Base-by-base conservation (phyloP, 805 yeast species). In the Schwanniomyces vanrijiae region DNA sequence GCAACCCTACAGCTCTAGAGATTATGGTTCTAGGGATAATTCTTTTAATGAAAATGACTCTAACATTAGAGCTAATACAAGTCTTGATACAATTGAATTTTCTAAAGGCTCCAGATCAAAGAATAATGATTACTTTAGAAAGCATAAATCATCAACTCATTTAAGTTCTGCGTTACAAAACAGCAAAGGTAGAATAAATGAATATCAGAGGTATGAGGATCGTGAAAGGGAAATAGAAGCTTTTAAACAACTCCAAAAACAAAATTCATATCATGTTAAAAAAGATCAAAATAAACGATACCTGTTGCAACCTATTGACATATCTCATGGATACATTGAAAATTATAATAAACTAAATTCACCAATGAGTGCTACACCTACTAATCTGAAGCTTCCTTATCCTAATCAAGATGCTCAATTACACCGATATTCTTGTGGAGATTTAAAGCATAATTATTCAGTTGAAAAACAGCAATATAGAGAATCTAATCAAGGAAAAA, bases 171-270 rank as follows among this genome's bases (percentile, higher is more conserved):
- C 60, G 8, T 48, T 49, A 19, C 47, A 56, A 35, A 58, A 54
- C 34, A 55, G 62, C 14, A 56, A 53, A 44, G 7, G 16, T 8
- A 24, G 9, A 24, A 5, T 16, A 9, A 42, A 44, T 26, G 56
- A 55, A 37, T 49, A 49, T 26, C 40, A 48, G 14, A 44, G 48
- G 31, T 51, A 54, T 31, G 55, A 50, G 33, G 48, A 21, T 10
- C 55, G 61, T 42, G 68, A 65, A 46, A 50, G 54, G 24, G 73
- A 68, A 48, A 62, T 64, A 20, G 70, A 65, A 44, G 51, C 59
- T 37, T 64, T 65, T 50, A 61, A 58, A 43, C 45, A 51, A 37
- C 52, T 68, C 42, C 68, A 66, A 44, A 65, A 62, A 44, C 69
- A 65, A 40, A 68, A 64, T 35, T 56, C 56, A 33, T 63, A 61